A percentile compares a stretch with the other conserved stretches of the same genome.
Conservation (phyloP, 352 stramenopile genomes). For the Salisapilia sapeloensis region DNA sequence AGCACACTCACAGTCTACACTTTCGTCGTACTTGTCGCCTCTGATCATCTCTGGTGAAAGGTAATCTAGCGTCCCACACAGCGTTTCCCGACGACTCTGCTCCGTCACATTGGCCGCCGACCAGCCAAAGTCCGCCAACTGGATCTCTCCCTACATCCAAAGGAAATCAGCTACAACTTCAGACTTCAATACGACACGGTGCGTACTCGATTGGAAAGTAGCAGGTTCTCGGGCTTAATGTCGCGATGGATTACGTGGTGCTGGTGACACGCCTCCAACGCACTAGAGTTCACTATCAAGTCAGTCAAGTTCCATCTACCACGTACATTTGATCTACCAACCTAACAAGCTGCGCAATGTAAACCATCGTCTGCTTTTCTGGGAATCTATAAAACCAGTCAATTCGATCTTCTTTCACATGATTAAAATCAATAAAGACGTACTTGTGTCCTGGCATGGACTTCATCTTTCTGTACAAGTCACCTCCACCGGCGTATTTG, state of each 20-base stretch:
- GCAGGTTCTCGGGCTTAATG: conserved; percentile 93
- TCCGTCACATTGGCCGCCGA: conserved; percentile 74
- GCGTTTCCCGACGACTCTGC: conserved; percentile 86
- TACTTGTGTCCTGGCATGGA: conserved; percentile 25
- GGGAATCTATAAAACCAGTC: conserved; percentile 14
- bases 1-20: no score
- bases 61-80: conserved; percentile 99
- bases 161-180: conserved; percentile 1
- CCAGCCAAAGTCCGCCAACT: conserved; percentile 99
- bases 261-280: conserved; percentile 50
- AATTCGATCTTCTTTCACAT: background rate
- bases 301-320: background rate
- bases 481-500: conserved; percentile 72
- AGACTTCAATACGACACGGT: background rate
- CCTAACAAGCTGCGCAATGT: conserved; percentile 59
- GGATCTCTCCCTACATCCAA: conserved; percentile 75
- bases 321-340: conserved; percentile 2
- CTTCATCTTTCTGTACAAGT: conserved; percentile 66
- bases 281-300: conserved; percentile 5
- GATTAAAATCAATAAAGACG: background rate
- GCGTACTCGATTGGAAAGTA: conserved; percentile 51
- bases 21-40: conserved; percentile 94
- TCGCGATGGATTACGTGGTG: conserved; percentile 86
- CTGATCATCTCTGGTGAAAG: conserved; percentile 99
- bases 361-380: conserved; percentile 42